Evolutionary conservation across 2,329 filamentous ascomycete genomes (phyloP).

Genomic region (Cladophialophora psammophila): DNA sequence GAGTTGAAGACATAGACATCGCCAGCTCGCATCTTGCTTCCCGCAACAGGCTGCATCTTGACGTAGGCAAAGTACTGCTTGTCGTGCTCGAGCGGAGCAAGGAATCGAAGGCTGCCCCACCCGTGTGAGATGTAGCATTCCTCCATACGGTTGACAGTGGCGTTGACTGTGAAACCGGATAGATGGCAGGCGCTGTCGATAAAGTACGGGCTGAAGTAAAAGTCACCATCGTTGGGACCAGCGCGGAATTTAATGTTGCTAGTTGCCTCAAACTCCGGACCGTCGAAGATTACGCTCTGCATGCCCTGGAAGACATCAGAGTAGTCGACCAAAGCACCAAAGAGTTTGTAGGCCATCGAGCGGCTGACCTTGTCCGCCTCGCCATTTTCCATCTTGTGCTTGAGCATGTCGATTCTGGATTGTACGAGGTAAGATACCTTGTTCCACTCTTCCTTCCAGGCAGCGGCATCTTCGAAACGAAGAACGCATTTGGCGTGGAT

Average conservation of each 20-base stretch:
- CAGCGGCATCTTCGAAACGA: conserved; percentile 41
- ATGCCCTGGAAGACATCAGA: conserved; percentile 46
- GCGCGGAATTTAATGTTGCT: conserved; percentile 45
- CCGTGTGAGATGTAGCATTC: conserved; percentile 69
- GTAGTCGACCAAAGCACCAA: conserved; percentile 48
- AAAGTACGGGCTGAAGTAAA: conserved; percentile 49
- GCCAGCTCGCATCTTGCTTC: conserved; percentile 62
- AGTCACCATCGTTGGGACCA: conserved; percentile 41
- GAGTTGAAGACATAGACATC: conserved; percentile 67
- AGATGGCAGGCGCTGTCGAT: conserved; percentile 51
- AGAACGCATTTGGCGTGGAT: conserved; percentile 45
- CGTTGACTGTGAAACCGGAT: conserved; percentile 48
- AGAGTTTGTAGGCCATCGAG: conserved; percentile 49
- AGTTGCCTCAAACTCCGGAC: conserved; percentile 48
- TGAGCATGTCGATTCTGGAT: conserved; percentile 45
- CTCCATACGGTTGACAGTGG: conserved; percentile 63
- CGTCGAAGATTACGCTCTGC: conserved; percentile 48
- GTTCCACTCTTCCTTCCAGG: conserved; percentile 44
- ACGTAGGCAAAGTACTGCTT: conserved; percentile 67
- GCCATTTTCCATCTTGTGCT: conserved; percentile 42
- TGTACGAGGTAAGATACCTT: conserved; percentile 44
- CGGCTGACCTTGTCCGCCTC: conserved; percentile 44
- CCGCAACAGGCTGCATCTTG: conserved; percentile 62
- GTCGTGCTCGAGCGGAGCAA: conserved; percentile 59
- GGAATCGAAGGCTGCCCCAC: conserved; percentile 66